Evolutionary conservation across 108 stramenopile species (phyloP), one percentile per base, ranked within the genome.

Genomic region (Aurantiochytrium sp.): DNA sequence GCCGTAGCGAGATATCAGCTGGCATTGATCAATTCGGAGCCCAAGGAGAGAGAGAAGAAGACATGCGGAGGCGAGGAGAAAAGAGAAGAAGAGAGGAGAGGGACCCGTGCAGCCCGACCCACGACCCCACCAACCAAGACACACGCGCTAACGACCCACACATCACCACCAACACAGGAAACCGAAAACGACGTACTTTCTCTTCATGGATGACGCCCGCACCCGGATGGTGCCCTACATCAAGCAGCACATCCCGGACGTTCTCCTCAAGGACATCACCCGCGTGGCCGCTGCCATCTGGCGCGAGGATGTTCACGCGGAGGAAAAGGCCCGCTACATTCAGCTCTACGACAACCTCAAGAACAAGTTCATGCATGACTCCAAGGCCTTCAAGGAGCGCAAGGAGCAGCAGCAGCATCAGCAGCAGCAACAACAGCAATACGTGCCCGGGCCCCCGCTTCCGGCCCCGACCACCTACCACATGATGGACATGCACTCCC

Each of bases 181-280:
- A 65, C 59, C 59, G 32, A 65, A 65, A 34, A 65, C 59, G 12
- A 65, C 59, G 22, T 65, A 65, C 59, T 65, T 65, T 65, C 59
- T 65, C 59, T 65, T 65, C 59, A 65, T 65, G 59, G 59, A 65
- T 34, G 59, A 65, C 34, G 59, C 59, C 59, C 59, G 59, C 59
- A 65, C 8, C 59, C 59, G 59, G 22, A 65, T 65, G 59, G 59
- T 65, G 27, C 59, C 59, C 32, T 65, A 24, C 59, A 65, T 65
- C 34, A 65, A 65, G 34, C 59, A 34, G 12, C 59, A 65, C 24
- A 65, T 65, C 34, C 59, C 59, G 59, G 59, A 65, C 59, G 59
- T 65, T 19, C 59, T 65, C 59, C 59, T 65, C 59, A 65, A 65
- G 59, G 59, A 65, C 24, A 65, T 65, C 34, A 65, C 59, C 24